Evolutionary conservation across 441 rosid species (phyloP), one percentile per base, ranked within the genome.

Genomic region (Arabidopsis lyrata): DNA sequence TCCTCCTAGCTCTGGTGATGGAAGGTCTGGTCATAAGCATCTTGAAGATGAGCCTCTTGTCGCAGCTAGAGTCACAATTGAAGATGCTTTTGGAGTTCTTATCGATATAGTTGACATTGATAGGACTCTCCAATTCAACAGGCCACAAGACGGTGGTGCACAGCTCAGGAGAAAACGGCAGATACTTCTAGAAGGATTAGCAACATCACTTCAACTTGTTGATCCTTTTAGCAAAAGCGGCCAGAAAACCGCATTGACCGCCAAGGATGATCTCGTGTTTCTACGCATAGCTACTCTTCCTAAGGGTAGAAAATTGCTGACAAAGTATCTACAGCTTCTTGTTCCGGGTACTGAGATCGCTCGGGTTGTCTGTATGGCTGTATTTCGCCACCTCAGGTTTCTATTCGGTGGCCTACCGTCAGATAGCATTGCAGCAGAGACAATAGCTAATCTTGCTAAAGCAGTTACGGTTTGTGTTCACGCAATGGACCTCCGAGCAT

Each of bases 351-450:
- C 92, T 63, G 95, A 95, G 75, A 90, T 88, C 4, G 76, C 89
- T 22, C 88, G 99, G 5, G 80, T 92, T 76, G 91, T 90, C 32
- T 95, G 95, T 79, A 95, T 95, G 99, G 89, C 98, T 39, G 72
- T 87, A 74, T 91, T 89, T 79, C 90, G 91, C 48, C 93, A 89
- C 79, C 80, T 91, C 75, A 86, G 97, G 45, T 84, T 83, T 77
- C 79, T 91, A 72, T 91, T 91, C 42, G 99, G 99, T 12, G 87
- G 91, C 63, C 68, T 91, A 54, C 84, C 95, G 18, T 73, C 88
- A 8, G 98, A 92, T 87, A 45, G 78, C 0, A 76, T 67, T 53
- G 95, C 96, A 56, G 93, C 89, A 3, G 87, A 84, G 80, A 84
- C 95, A 29, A 80, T 85, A 32, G 71, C 45, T 32, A 78, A 83